Conservation (phyloP, 2,329 filamentous ascomycete genomes). For the Aspergillus arachidicola region DNA sequence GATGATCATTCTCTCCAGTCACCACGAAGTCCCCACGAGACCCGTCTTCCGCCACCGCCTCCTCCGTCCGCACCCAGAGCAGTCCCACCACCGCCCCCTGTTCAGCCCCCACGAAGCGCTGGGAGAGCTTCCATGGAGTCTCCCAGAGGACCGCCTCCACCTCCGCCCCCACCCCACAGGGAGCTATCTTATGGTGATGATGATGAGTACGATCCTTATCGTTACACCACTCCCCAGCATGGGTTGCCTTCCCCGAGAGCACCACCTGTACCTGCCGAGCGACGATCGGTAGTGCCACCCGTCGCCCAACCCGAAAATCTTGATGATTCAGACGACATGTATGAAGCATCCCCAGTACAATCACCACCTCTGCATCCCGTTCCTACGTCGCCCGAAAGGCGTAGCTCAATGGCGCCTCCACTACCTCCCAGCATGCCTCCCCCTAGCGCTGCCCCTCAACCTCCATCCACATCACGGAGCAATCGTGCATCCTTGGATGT, state of each 20-base stretch:
- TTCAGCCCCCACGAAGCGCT: slow-evolving; percentile 56
- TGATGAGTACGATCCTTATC: slow-evolving; percentile 54
- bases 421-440: slow-evolving; percentile 40
- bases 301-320: slow-evolving; percentile 30
- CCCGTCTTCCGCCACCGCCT: slow-evolving; percentile 53
- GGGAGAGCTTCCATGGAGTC: slow-evolving; percentile 34
- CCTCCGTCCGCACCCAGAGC: slow-evolving; percentile 61
- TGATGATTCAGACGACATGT: slow-evolving; percentile 50
- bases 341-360: slow-evolving; percentile 45
- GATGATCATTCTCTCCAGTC: slow-evolving; percentile 58
- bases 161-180: slow-evolving; percentile 46
- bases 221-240: slow-evolving; percentile 49
- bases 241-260: slow-evolving; percentile 30
- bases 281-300: slow-evolving; percentile 20
- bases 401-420: slow-evolving; percentile 52
- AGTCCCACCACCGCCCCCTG: slow-evolving; percentile 67
- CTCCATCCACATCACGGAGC: slow-evolving; percentile 49
- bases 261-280: slow-evolving; percentile 25
- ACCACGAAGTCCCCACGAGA: slow-evolving; percentile 43
- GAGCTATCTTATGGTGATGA: slow-evolving; percentile 54
- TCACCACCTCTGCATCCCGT: slow-evolving; percentile 36
- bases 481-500: slow-evolving; percentile 67
- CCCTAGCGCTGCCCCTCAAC: slow-evolving; percentile 40
- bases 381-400: slow-evolving; percentile 41
- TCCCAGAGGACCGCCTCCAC: slow-evolving; percentile 38